These are phyloP conservation scores for Fusarium sarcochroum DNA, from an alignment of 2,329 filamentous ascomycete species.

Conservation along the genomic window DNA sequence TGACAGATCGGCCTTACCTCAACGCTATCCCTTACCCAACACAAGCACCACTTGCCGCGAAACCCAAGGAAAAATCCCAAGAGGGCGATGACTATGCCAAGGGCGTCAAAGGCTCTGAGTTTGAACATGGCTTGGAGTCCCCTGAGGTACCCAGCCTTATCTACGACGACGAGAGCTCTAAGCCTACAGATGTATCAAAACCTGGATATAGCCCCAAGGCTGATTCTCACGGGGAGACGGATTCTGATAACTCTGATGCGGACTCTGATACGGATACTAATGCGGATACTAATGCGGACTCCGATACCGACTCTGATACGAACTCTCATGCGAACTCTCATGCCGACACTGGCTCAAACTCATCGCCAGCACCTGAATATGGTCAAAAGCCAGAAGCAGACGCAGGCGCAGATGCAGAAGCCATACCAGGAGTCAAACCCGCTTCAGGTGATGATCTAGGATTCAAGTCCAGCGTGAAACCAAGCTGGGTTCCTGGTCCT, in stretches of 20 bases:
- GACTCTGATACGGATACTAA: too few relatives aligned
- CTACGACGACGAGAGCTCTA: not conserved
- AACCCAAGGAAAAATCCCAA: not conserved
- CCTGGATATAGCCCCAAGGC: not conserved
- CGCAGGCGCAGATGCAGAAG: not conserved
- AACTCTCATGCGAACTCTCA: too few relatives aligned
- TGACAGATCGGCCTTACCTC: constrained; percentile 55
- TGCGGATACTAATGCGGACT: too few relatives aligned
- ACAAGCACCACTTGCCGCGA: not conserved
- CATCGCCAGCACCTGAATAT: not conserved
- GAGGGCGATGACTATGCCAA: not conserved
- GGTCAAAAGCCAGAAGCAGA: not conserved
- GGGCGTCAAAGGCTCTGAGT: not conserved
- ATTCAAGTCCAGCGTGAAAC: constrained; percentile 19
- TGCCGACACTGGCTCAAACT: not conserved
- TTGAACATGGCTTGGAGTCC: not conserved
- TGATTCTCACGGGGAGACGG: not conserved
- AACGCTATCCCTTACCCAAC: constrained; percentile 15
- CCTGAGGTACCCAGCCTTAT: too few relatives aligned
- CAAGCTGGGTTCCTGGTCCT: not conserved
- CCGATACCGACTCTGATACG: too few relatives aligned
- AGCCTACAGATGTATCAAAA: not conserved
- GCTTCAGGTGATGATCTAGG: not conserved
- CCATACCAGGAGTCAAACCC: not conserved
- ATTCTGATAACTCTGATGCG: too few relatives aligned